These are phyloP conservation scores for Penicillium sp. DNA, from an alignment of 2,329 filamentous ascomycete species.

Conservation along the genomic window DNA sequence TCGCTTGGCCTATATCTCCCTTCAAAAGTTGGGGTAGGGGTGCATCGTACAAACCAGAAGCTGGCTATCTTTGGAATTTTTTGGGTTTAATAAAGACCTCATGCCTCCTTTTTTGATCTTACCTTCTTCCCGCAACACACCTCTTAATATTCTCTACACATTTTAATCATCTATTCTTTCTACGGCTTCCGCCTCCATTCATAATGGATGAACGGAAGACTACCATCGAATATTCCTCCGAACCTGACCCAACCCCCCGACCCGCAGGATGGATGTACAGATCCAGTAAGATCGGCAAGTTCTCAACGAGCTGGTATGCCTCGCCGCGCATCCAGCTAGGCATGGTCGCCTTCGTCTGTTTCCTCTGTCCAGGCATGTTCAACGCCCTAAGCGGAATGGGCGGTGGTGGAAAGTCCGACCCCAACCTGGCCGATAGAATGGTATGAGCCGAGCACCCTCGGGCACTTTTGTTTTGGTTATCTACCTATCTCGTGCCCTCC, in stretches of 20 bases:
- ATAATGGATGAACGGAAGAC: constrained; percentile 6
- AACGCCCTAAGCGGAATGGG: constrained; percentile 61
- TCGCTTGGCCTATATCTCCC: neutral
- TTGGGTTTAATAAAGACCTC: constrained; percentile 1
- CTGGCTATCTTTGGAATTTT: neutral
- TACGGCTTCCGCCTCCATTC: neutral
- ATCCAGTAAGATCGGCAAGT: constrained; percentile 49
- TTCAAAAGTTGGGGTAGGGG: neutral
- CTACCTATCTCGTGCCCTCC: neutral
- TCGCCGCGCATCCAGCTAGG: constrained; percentile 66
- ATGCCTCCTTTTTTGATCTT: neutral
- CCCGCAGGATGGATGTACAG: constrained; percentile 55
- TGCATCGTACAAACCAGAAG: neutral
- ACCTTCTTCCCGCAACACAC: neutral
- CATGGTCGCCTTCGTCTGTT: constrained; percentile 66
- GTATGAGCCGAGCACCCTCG: constrained; percentile 12
- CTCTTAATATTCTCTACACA: neutral
- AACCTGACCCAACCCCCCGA: constrained; percentile 1
- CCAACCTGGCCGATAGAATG: constrained; percentile 54
- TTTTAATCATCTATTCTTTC: neutral
- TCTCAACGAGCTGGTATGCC: constrained; percentile 62
- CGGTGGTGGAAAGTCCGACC: constrained; percentile 55
- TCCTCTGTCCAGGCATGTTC: constrained; percentile 67
- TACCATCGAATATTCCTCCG: neutral
- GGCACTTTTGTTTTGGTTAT: neutral